These are phyloP conservation scores for Pythium dissotocum DNA, from an alignment of 352 stramenopile species.

Conservation along the genomic window DNA sequence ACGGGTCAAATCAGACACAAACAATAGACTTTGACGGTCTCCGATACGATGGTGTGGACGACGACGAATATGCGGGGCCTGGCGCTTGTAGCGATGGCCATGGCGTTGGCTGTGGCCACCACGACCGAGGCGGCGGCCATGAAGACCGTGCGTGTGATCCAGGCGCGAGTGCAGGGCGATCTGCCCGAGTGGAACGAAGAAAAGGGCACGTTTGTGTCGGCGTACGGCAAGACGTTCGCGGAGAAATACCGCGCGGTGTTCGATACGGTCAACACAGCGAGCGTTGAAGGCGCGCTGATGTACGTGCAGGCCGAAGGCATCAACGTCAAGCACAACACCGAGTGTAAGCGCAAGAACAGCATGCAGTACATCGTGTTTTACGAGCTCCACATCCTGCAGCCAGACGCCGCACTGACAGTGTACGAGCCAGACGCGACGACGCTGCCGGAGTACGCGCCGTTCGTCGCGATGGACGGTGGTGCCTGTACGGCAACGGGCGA, in stretches of 20 bases:
- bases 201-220: conserved; percentile 37
- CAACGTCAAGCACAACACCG: conserved; percentile 36
- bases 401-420: conserved; percentile 35
- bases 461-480: conserved; percentile 64
- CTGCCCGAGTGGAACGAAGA: conserved; percentile 46
- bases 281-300: conserved; percentile 75
- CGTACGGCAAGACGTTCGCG: conserved; percentile 43
- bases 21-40: too few relatives aligned
- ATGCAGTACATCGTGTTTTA: conserved; percentile 81
- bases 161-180: conserved; percentile 58
- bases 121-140: conserved; percentile 32
- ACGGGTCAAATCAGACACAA: too few relatives aligned
- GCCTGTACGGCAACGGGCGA: conserved; percentile 37
- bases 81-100: background rate
- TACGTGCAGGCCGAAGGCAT: conserved; percentile 84
- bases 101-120: background rate
- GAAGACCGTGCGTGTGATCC: conserved; percentile 46
- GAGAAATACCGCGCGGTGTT: conserved; percentile 46
- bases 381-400: conserved; percentile 55
- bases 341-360: conserved; percentile 64
- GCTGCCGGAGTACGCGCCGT: conserved; percentile 50
- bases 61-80: background rate
- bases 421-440: conserved; percentile 32
- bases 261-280: conserved; percentile 77
- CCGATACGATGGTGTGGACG: background rate